Conservation (phyloP, 345 rosid species). For the Microcos paniculata region DNA sequence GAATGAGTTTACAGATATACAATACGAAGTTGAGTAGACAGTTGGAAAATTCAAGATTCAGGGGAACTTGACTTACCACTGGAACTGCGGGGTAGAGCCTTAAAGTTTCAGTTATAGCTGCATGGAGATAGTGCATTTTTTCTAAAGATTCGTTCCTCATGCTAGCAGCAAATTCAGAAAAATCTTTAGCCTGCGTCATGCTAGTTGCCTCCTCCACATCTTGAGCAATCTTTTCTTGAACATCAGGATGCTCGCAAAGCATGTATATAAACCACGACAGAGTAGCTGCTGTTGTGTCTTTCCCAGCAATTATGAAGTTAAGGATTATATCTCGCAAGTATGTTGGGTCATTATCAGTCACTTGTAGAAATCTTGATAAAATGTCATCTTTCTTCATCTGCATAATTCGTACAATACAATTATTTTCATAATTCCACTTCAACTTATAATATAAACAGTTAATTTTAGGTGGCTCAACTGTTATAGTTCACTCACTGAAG, state of each 20-base stretch:
- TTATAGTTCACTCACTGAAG: slow-evolving; percentile 31
- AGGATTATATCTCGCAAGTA: slow-evolving; percentile 53
- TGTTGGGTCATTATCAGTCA: slow-evolving; percentile 31
- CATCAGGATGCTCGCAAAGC: slow-evolving; percentile 43
- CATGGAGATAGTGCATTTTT: slow-evolving; percentile 56
- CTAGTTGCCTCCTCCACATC: slow-evolving; percentile 32
- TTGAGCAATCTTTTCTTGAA: slow-evolving; percentile 44
- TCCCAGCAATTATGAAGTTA: slow-evolving; percentile 56
- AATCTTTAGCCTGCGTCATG: slow-evolving; percentile 3
- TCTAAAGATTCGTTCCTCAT: slow-evolving; percentile 39
- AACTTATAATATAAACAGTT: not conserved
- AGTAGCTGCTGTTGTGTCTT: slow-evolving; percentile 57
- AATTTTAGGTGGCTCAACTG: not conserved
- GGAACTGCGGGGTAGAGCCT: slow-evolving; percentile 57
- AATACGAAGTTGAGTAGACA: not conserved
- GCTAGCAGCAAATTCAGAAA: slow-evolving; percentile 31
- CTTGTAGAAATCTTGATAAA: slow-evolving; percentile 53
- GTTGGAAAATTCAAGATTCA: not conserved
- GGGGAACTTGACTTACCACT: slow-evolving; percentile 34
- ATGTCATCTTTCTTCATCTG: slow-evolving; percentile 54
- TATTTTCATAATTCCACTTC: not conserved
- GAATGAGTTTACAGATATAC: too few species aligned
- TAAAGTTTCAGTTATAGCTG: slow-evolving; percentile 55
- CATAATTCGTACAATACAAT: not conserved
- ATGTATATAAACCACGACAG: slow-evolving; percentile 54